These are phyloP conservation scores for Carex parvula DNA, from an alignment of 176 grass and related monocot genomes.

Conservation along the genomic window DNA sequence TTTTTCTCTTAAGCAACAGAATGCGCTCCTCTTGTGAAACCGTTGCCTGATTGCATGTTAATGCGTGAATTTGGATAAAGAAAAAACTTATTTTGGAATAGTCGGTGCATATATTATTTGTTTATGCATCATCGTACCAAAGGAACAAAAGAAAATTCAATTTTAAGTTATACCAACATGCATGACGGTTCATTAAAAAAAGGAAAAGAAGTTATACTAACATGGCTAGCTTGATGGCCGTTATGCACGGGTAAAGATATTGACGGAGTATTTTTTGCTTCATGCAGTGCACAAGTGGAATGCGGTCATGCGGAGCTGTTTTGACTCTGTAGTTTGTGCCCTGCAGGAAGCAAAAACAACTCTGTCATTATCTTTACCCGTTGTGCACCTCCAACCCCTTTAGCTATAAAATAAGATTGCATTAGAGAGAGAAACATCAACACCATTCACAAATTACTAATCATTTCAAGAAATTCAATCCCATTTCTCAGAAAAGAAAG, in stretches of 20 bases:
- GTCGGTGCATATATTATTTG: slow-evolving; percentile 27
- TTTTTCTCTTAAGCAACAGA: background rate
- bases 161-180: background rate
- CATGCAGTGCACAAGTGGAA: too few species aligned
- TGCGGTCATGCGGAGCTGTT: too few species aligned
- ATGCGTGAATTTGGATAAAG: background rate
- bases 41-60: background rate
- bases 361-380: too few species aligned
- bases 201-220: background rate
- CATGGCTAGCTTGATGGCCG: background rate
- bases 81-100: background rate
- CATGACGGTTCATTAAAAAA: background rate
- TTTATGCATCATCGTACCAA: background rate
- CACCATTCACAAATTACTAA: background rate
- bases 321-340: too few species aligned
- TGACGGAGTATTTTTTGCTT: too few species aligned
- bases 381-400: background rate
- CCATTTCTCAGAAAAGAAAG: background rate
- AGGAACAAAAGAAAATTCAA: background rate
- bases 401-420: slow-evolving; percentile 2
- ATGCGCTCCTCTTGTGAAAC: background rate
- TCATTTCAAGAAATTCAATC: background rate
- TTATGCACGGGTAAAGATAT: too few species aligned
- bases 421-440: background rate
- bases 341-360: too few species aligned